These are phyloP conservation scores for Moniliella sp. DNA, from an alignment of 1,284 basidiomycete genomes.

Conservation along the genomic window DNA sequence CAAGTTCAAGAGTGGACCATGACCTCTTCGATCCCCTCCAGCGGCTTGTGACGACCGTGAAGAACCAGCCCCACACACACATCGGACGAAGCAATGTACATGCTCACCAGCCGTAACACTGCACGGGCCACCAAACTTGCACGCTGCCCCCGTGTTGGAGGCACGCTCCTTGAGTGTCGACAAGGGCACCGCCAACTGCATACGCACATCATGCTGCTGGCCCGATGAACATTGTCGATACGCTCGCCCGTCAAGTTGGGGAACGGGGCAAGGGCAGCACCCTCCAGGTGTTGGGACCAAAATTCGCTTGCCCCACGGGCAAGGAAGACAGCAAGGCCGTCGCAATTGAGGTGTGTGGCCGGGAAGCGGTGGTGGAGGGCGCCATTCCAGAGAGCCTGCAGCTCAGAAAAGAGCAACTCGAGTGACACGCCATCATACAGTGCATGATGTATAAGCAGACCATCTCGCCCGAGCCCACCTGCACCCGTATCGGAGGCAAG, in stretches of 20 bases:
- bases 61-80: conserved; percentile 21
- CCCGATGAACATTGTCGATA: background rate
- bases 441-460: conserved; percentile 13
- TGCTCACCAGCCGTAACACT: conserved; percentile 3
- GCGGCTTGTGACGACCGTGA: conserved; percentile 11
- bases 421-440: conserved; percentile 26
- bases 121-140: conserved; percentile 6
- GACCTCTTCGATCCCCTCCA: conserved; percentile 8
- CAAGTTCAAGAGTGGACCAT: conserved; percentile 24
- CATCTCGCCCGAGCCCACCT: conserved; percentile 4
- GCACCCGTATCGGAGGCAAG: conserved; percentile 12
- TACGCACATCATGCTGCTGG: background rate
- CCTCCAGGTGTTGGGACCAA: conserved; percentile 12
- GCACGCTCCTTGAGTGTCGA: conserved; percentile 6
- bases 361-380: no score
- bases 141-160: conserved; percentile 8
- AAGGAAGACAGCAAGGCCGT: no score
- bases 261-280: conserved; percentile 9
- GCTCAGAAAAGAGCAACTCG: conserved; percentile 6
- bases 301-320: conserved; percentile 2
- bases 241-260: conserved; percentile 15
- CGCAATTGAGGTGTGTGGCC: no score
- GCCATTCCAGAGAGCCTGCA: no score
- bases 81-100: conserved; percentile 13
- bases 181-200: background rate